Base-by-base conservation (phyloP, 2,329 filamentous ascomycete genomes). In the Acrodontium crateriforme region DNA sequence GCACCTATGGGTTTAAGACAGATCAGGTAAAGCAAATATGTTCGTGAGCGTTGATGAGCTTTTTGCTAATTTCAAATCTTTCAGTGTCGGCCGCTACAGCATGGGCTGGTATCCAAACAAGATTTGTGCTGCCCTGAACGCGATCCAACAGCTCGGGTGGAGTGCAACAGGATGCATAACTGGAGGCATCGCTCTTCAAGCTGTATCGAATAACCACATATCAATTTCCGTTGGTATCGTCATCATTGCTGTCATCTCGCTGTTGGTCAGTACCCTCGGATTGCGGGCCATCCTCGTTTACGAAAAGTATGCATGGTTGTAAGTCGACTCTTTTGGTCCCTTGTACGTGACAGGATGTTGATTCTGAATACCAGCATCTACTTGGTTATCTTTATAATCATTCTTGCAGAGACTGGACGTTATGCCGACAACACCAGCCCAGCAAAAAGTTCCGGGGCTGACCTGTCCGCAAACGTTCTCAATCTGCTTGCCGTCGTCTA, bases 51-150 rank as follows among this genome's bases (percentile, higher is more conserved):
- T n/a, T n/a, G n/a, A n/a, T n/a, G n/a, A n/a, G n/a, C n/a, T n/a
- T n/a, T n/a, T n/a, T n/a, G n/a, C n/a, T n/a, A n/a, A n/a, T n/a
- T n/a, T n/a, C n/a, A n/a, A n/a, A n/a, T n/a, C n/a, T n/a, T n/a
- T n/a, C n/a, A n/a, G n/a, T 2, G 52, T 59, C 16, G 54, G 56
- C 26, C 49, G 60, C 27, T 62, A 60, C 38, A 59, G 58, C n/a
- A 61, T 65, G 32, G 61, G 61, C n/a, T 64, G 60, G 54, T 65
- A 53, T 35, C 60, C 60, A 10, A 60, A 60, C 28, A 64, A 64
- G 37, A 44, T 65, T 30, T 54, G 60, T 30, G 60, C 59, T 4
- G 42, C 56, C 2, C 53, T 65, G 24, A 65, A 65, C 25, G 56
- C 59, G 16, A 47, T 65, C 16, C 53, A 62, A 25, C 59, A 62